phyloP scores from a whole-genome alignment of 371 early-diverging fungal species.

The Mortierella polycephala region DNA sequence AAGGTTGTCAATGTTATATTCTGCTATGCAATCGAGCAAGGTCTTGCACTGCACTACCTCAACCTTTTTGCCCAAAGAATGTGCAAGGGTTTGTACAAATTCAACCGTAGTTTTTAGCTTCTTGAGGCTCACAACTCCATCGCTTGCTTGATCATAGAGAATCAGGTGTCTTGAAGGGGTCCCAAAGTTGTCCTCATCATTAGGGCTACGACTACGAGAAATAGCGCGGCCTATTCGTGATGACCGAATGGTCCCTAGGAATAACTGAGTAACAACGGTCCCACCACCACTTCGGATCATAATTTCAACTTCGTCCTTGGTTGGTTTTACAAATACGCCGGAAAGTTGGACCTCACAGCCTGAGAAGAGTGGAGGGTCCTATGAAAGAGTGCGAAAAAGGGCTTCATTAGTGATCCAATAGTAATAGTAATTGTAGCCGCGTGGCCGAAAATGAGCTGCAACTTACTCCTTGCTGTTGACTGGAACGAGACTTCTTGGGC shows the following conservation, averaged over 20 bases:
- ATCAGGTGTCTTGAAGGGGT: constrained; percentile 19
- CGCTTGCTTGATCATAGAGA: constrained; percentile 20
- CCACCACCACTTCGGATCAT: constrained; percentile 44
- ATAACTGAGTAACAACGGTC: constrained; percentile 21
- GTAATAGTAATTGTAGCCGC: not conserved
- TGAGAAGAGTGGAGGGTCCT: constrained; percentile 37
- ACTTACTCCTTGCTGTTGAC: constrained; percentile 25
- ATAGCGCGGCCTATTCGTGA: not conserved
- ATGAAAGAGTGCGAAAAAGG: not conserved
- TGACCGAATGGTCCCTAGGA: constrained; percentile 8
- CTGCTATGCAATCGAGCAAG: constrained; percentile 35
- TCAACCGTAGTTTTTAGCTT: constrained; percentile 17
- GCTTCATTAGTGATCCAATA: not conserved
- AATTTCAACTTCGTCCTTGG: constrained; percentile 31
- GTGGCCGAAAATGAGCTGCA: not conserved
- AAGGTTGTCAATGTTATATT: constrained; percentile 26
- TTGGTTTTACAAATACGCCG: constrained; percentile 19
- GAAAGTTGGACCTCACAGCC: constrained; percentile 37
- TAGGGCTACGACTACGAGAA: not conserved
- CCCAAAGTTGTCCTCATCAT: not conserved
- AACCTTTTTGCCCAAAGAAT: constrained; percentile 9
- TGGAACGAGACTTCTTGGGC: constrained; percentile 24
- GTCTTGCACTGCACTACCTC: constrained; percentile 20
- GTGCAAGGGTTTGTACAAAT: constrained; percentile 1
- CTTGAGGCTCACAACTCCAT: constrained; percentile 28